Base-by-base conservation (phyloP, 495 filamentous ascomycete species). In the Penicillium macrosclerotiorum region DNA sequence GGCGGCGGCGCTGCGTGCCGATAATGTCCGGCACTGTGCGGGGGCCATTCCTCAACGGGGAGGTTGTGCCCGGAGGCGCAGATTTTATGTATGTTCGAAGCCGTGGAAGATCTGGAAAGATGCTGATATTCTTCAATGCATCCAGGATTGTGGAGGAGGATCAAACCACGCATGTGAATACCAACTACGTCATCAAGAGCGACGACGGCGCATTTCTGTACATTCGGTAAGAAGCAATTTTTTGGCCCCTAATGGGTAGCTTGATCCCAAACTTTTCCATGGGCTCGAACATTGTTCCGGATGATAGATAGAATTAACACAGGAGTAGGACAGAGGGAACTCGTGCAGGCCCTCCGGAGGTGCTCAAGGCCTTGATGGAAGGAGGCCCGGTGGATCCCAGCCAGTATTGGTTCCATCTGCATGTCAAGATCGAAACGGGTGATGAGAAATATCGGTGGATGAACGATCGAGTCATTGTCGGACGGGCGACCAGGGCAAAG, bases 381-480 rank as follows among this genome's bases (percentile, higher is more conserved):
- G 55, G 60, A 8, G 51, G 57, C 1, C 51, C 47, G 1, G 63
- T 67, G 0, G 58, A 67, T 23, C 55, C 55, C 3, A 54, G 40
- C 12, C 41, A 51, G 32, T 67, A 67, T 23, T 67, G 63, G 60
- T 62, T 64, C 18, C 60, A 67, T 41, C 45, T 67, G 1, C 60
- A 64, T 17, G 43, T 64, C 5, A 62, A 59, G 37, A 45, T 64
- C 12, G 63, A 64, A 36, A 64, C 59, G 0, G 63, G 63, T 1
- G 49, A 64, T 39, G 60, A 64, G n/a, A 55, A 57, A 44, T 67
- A 64, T 34, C 42, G 45, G 9, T 64, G 63, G 63, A 59, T 67
- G 60, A 67, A 64, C 20, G 51, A 67, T 34, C 47, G 60, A 16
- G 57, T 67, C 5, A 62, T 67, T 40, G 45, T 67, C 14, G 63